Base-by-base conservation (phyloP, 2,329 filamentous ascomycete species). In the Xylaria digitata region DNA sequence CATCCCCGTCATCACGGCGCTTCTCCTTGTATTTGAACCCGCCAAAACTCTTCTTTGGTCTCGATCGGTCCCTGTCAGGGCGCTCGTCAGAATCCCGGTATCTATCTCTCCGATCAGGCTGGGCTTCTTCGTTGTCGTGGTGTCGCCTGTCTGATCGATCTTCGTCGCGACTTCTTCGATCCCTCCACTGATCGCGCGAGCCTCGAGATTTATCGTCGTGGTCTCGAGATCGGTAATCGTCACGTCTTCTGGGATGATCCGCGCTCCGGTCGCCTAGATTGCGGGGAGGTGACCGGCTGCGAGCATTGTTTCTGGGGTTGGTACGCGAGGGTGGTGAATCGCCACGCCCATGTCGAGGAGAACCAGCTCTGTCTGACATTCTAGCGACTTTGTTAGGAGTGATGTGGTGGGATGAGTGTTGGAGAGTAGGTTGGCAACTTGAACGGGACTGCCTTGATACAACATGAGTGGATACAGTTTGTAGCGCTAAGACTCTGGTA, bases 11-110 rank as follows among this genome's bases (percentile, higher is more conserved):
- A 58, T 82, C 80, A 34, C 80, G 78, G 45, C 84, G 81, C 72
- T 82, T 85, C 60, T 87, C 85, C 72, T 89, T 90, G 82, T 85
- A 89, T 71, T 83, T 84, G 71, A 89, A 87, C 9, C 86, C 86
- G 4, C 85, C 83, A 63, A 79, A 81, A 70, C 67, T 63, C 67
- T 78, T 77, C 70, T 75, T 77, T 30, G 75, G 74, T 8, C 74
- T 70, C 1, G 75, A 72, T 8, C 71, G 59, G 45, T 74, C 74
- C 45, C 71, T 65, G 26, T 64, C 56, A 19, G 13, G 61, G 53
- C 63, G 60, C 3, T 67, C 62, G 30, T 67, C 64, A 0, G 40
- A 46, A 45, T 69, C 68, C 30, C 64, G 57, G 23, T 65, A 32
- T 59, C 66, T 54, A 37, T 69, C 68, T 64, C 64, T 66, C 21